Base-by-base conservation (phyloP, 495 filamentous ascomycete genomes). In the Hypoxylon lenormandii region DNA sequence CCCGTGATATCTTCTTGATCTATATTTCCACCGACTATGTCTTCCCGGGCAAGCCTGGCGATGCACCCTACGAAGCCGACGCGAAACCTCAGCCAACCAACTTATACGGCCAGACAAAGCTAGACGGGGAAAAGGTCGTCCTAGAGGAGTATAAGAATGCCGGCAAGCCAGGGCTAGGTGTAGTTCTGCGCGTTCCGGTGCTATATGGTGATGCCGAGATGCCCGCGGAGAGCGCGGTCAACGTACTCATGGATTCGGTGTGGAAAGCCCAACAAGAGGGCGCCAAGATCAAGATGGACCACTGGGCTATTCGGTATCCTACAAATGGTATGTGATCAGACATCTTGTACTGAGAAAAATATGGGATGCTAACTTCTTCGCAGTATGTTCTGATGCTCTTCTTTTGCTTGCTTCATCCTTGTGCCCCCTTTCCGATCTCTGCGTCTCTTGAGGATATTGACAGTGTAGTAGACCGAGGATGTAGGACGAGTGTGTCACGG, bases 1-100 rank as follows among this genome's bases (percentile, higher is more conserved):
- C 79, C 13, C 85, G 87, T 10, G 78, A 77, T n/a, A 87, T 89
- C 64, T 75, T 96, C 50, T 83, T 97, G 28, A 87, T 97, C 74
- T 97, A 97, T 82, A 96, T 97, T 74, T 95, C 92, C 0, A 97
- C 94, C 40, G 94, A 97, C 80, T 97, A 97, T 76, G 92, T 97
- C 43, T 97, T 97, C 74, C 80, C 92, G 1, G 94, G 94, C 13
- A 82, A 70, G 16, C 89, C 88, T 28, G 91, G 92, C n/a, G 89
- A 94, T 22, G 94, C 93, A 11, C 94, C 94, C 3, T 97, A 97
- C 76, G 87, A 89, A 70, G 80, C 84, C 2, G 83, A 88, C 63
- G 82, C 88, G 3, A 69, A 80, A 18, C 85, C 91, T 0, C 80
- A 83, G 3, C 92, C 94, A 3, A 87, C 93, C 0, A 97, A 97